These are phyloP conservation scores for Aureobasidium namibiae DNA, from an alignment of 2,329 filamentous ascomycete species.

Conservation along the genomic window DNA sequence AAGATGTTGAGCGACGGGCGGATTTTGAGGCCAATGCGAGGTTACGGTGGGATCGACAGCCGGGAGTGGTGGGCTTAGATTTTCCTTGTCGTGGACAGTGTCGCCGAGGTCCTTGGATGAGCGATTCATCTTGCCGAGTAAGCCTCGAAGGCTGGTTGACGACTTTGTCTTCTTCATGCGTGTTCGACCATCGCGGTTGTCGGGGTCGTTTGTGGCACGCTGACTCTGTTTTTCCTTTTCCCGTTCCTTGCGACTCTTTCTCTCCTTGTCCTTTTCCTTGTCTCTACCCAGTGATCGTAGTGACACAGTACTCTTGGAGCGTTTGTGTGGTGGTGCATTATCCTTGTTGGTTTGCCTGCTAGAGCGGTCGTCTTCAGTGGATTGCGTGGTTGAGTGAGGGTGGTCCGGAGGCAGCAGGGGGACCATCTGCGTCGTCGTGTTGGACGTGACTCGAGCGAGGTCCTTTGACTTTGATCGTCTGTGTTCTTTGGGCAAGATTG, in stretches of 20 bases:
- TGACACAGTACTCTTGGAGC: slow-evolving; percentile 47
- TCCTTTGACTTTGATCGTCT: slow-evolving; percentile 37
- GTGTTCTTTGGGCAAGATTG: slow-evolving; percentile 39
- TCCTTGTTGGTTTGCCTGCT: slow-evolving; percentile 11
- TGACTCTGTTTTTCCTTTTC: slow-evolving; percentile 32
- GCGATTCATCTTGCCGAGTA: slow-evolving; percentile 63
- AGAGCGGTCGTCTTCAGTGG: slow-evolving; percentile 22
- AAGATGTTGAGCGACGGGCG: slow-evolving; percentile 33
- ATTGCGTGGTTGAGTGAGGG: slow-evolving; percentile 30
- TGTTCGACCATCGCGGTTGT: slow-evolving; percentile 6
- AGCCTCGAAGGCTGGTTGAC: slow-evolving; percentile 66
- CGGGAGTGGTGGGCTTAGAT: slow-evolving; percentile 55
- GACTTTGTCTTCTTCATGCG: slow-evolving; percentile 65
- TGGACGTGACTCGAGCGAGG: slow-evolving; percentile 31
- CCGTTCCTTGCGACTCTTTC: slow-evolving; percentile 28
- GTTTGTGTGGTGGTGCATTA: slow-evolving; percentile 34
- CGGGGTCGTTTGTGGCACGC: neutral
- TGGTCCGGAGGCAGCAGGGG: slow-evolving; percentile 44
- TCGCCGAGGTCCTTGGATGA: slow-evolving; percentile 57
- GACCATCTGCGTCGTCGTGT: slow-evolving; percentile 22
- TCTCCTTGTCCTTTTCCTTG: slow-evolving; percentile 26
- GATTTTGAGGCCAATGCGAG: slow-evolving; percentile 76
- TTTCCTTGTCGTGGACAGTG: slow-evolving; percentile 66
- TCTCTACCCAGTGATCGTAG: slow-evolving; percentile 44
- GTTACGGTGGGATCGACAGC: slow-evolving; percentile 43